Evolutionary conservation across 1,139 yeast genomes (phyloP).

Genomic region (Williopsis jadinii): DNA sequence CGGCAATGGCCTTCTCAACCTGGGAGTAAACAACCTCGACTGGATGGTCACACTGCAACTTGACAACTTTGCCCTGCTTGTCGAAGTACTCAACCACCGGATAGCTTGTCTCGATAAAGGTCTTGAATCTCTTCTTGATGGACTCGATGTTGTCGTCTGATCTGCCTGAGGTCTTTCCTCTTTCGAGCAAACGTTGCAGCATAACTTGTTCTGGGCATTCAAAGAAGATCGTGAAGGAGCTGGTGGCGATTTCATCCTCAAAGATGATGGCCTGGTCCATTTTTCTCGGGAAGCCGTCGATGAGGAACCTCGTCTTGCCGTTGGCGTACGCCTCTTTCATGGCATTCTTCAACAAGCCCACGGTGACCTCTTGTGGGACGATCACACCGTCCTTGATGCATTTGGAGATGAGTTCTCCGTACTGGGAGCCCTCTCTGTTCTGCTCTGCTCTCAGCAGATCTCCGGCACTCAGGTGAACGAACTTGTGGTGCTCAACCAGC

Average conservation of each 20-base stretch:
- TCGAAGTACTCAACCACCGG: constrained; percentile 89
- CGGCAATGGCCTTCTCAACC: constrained; percentile 59
- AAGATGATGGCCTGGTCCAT: constrained; percentile 96
- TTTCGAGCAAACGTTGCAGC: constrained; percentile 76
- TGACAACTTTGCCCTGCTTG: constrained; percentile 68
- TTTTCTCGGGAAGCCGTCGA: constrained; percentile 96
- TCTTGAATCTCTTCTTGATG: constrained; percentile 79
- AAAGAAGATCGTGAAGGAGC: constrained; percentile 79
- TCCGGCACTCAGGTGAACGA: constrained; percentile 90
- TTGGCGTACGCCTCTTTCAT: constrained; percentile 45
- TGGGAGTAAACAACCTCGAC: constrained; percentile 73
- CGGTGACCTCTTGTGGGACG: constrained; percentile 94
- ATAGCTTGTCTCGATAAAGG: constrained; percentile 85
- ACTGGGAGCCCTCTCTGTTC: constrained; percentile 70
- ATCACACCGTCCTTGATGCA: constrained; percentile 83
- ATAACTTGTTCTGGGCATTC: constrained; percentile 91
- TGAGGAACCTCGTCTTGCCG: constrained; percentile 58
- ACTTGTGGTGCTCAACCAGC: constrained; percentile 71
- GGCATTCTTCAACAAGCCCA: constrained; percentile 76
- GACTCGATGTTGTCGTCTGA: constrained; percentile 89
- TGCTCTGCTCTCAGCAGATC: constrained; percentile 93
- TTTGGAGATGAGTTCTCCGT: constrained; percentile 77
- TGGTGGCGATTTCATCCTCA: constrained; percentile 71
- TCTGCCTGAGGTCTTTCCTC: constrained; percentile 95
- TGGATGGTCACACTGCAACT: constrained; percentile 69